phyloP scores from a whole-genome alignment of 176 grass and related monocot species.

The Oryza nivara region DNA sequence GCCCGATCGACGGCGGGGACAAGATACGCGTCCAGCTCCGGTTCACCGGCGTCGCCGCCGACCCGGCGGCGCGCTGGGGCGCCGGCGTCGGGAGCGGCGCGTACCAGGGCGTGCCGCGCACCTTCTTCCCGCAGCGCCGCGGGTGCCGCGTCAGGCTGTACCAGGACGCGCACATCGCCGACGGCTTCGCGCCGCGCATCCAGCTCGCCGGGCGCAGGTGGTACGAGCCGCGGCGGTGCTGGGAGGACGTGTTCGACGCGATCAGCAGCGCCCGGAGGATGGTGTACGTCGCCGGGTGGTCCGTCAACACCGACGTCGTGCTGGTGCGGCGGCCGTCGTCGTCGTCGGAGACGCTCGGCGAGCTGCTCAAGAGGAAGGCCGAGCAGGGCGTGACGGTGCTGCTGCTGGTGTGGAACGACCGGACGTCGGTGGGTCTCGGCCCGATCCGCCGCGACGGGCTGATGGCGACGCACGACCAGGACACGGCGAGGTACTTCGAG shows the following conservation, averaged over 20 bases:
- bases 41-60: constrained; percentile 52
- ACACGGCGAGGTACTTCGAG: constrained; percentile 65
- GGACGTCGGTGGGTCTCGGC: constrained; percentile 73
- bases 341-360: constrained; percentile 51
- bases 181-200: constrained; percentile 44
- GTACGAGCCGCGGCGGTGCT: constrained; percentile 66
- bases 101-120: constrained; percentile 55
- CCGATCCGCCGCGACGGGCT: constrained; percentile 74
- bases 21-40: constrained; percentile 63
- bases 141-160: constrained; percentile 73
- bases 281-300: constrained; percentile 91
- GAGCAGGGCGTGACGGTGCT: constrained; percentile 62
- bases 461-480: constrained; percentile 88
- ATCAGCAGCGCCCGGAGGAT: constrained; percentile 65
- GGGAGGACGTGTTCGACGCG: constrained; percentile 92
- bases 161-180: constrained; percentile 71
- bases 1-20: constrained; percentile 49
- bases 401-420: constrained; percentile 85
- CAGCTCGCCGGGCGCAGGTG: background rate
- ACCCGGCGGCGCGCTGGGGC: constrained; percentile 49
- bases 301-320: constrained; percentile 63
- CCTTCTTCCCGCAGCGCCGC: constrained; percentile 64
- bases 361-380: constrained; percentile 79
- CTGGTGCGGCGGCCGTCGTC: constrained; percentile 41
- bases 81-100: constrained; percentile 32